Conservation (phyloP, 192 early-diverging fungal species). For the Coemansia asiatica region DNA sequence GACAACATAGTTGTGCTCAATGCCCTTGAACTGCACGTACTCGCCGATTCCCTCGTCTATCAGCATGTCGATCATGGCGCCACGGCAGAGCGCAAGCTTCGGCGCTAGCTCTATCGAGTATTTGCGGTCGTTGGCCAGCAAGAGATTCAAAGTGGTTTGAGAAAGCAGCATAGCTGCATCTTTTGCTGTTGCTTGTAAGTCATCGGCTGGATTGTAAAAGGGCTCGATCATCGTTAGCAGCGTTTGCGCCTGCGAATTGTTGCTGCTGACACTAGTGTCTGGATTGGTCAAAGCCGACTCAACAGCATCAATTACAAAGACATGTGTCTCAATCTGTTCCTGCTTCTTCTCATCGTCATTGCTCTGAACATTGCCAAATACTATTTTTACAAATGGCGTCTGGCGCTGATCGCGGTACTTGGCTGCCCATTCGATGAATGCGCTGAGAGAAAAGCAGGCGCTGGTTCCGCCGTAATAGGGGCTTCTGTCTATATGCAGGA, state of each 20-base stretch:
- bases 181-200: neutral
- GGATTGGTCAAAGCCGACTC: neutral
- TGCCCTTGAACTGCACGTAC: constrained; percentile 85
- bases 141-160: constrained; percentile 6
- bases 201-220: neutral
- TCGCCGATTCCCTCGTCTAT: constrained; percentile 75
- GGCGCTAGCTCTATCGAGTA: constrained; percentile 44
- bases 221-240: neutral
- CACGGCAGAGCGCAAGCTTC: constrained; percentile 68
- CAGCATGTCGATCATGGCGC: constrained; percentile 71
- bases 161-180: neutral
- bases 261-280: neutral
- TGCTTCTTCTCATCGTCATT: neutral
- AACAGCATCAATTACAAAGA: neutral
- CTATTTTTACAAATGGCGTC: constrained; percentile 16
- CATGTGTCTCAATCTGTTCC: neutral
- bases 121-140: constrained; percentile 23
- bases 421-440: constrained; percentile 27
- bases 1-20: constrained; percentile 68
- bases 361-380: neutral
- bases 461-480: constrained; percentile 75
- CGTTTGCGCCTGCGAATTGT: neutral
- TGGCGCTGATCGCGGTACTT: constrained; percentile 21
- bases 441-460: constrained; percentile 41
- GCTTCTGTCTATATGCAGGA: constrained; percentile 82